Evolutionary conservation across 768 basidiomycete genomes (phyloP).

Genomic region (Termitomyces sp.): DNA sequence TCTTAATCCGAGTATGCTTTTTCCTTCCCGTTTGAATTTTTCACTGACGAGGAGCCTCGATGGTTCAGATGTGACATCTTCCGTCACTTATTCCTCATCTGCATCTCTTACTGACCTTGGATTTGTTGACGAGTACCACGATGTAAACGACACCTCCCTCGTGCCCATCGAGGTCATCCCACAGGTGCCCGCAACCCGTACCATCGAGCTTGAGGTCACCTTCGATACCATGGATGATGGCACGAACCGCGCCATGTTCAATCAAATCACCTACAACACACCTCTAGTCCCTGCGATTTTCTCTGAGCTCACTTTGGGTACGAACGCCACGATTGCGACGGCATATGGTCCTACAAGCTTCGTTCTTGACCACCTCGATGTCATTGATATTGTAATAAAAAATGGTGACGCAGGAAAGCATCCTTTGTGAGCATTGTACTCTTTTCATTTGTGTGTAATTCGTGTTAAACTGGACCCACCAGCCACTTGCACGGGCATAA

Average conservation of each 20-base stretch:
- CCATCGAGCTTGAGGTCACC: slow-evolving; percentile 62
- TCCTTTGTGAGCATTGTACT: slow-evolving; percentile 62
- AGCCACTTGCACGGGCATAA: slow-evolving; percentile 93
- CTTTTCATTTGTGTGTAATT: not conserved
- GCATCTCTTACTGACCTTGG: slow-evolving; percentile 49
- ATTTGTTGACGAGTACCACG: slow-evolving; percentile 49
- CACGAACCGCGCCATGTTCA: slow-evolving; percentile 78
- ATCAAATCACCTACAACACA: slow-evolving; percentile 60
- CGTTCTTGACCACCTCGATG: slow-evolving; percentile 68
- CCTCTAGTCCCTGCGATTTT: slow-evolving; percentile 75
- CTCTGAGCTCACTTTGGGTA: slow-evolving; percentile 70
- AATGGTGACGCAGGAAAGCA: slow-evolving; percentile 73
- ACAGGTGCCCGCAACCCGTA: slow-evolving; percentile 46
- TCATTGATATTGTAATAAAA: slow-evolving; percentile 72
- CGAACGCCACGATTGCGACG: slow-evolving; percentile 54
- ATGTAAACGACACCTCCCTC: slow-evolving; percentile 63
- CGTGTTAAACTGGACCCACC: not conserved
- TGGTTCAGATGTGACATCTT: slow-evolving; percentile 69
- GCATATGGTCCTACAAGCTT: slow-evolving; percentile 83
- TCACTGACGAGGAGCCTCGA: not conserved
- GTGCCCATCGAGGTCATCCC: slow-evolving; percentile 55
- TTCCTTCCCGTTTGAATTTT: not conserved
- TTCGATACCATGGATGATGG: slow-evolving; percentile 89
- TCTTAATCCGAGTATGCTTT: slow-evolving; percentile 65
- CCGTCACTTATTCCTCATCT: slow-evolving; percentile 66